Base-by-base conservation (phyloP, 768 basidiomycete genomes). In the Boletus reticuloceps region DNA sequence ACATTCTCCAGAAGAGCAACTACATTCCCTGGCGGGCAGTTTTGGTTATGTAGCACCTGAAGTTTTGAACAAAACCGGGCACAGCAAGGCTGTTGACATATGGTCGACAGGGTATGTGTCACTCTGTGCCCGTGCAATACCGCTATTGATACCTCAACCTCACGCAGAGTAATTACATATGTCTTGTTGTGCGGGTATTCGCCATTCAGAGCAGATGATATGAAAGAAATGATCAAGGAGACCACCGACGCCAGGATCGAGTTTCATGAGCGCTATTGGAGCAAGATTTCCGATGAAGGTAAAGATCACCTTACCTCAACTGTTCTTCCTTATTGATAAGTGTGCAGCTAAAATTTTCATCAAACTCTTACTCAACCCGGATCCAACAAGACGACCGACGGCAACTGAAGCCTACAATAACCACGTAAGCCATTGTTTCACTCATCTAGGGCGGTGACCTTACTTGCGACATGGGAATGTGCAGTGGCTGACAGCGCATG, bases 231-330 rank as follows among this genome's bases (percentile, higher is more conserved):
- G 37, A 78, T 89, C 49, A 80, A 82, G 31, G 94, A 98, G 70
- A 96, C 92, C n/a, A 87, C 84, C 0, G 82, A 81, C 37, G 94
- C 88, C 0, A 86, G 84, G 62, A 80, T 98, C 45, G 88, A 89
- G 60, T 98, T 99, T 69, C 96, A 98, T 60, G 91, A 94, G 29
- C 80, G 85, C 34, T 99, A 94, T 58, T 99, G 97, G 97, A 82
- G 84, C 71, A 97, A 96, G 55, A 82, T 96, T 38, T 91, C 90
- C 3, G 66, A 75, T 3, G 81, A 86, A 73, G 92, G 92, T 89
- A 41, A 6, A 34, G 74, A 66, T 14, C 5, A 6, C 7, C 10
- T 13, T 20, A n/a, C 16, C 37, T n/a, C 5, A 39, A 20, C 6
- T 6, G 2, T 25, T 25, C 20, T 40, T 22, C 17, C 25, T 20